A percentile compares a stretch with the other conserved stretches of the same genome.
phyloP scores from a whole-genome alignment of 805 yeast species.

The Spathaspora arborariae region DNA sequence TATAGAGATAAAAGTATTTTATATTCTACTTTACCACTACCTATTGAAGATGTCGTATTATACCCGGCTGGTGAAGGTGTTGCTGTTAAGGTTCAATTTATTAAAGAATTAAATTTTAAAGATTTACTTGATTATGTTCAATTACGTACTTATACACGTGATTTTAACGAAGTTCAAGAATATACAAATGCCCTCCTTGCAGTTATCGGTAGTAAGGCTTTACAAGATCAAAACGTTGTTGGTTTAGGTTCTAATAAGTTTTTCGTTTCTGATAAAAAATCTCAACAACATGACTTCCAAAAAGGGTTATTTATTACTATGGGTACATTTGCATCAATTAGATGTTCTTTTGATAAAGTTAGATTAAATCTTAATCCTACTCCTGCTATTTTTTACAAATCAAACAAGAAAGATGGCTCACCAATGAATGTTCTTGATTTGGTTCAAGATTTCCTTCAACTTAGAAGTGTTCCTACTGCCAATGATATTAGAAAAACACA shows the following conservation, averaged over 20 bases:
- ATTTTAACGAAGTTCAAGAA: constrained; percentile 8
- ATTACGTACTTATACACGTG: constrained; percentile 5
- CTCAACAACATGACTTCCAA: constrained; percentile 3
- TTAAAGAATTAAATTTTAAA: constrained; percentile 7
- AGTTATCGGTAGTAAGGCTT: constrained; percentile 6
- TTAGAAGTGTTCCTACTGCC: not conserved
- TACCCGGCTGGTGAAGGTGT: not conserved
- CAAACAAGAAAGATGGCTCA: constrained; percentile 5
- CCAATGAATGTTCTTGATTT: constrained; percentile 8
- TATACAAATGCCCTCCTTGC: constrained; percentile 8
- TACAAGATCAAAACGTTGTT: constrained; percentile 4
- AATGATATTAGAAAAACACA: constrained; percentile 3
- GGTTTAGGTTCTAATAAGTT: constrained; percentile 7
- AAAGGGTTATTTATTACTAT: constrained; percentile 4
- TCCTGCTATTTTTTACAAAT: constrained; percentile 8
- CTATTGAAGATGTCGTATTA: constrained; percentile 6
- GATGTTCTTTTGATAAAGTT: constrained; percentile 8
- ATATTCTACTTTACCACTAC: constrained; percentile 5
- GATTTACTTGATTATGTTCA: constrained; percentile 6
- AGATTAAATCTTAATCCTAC: constrained; percentile 7
- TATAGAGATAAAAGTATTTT: constrained; percentile 4
- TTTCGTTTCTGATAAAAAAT: constrained; percentile 6
- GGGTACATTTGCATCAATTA: constrained; percentile 8
- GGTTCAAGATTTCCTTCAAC: constrained; percentile 5
- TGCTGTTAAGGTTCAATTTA: constrained; percentile 5